A percentile compares a stretch with the other conserved stretches of the same genome.
phyloP scores from a whole-genome alignment of 2,329 filamentous ascomycete species.

The Aspergillus sp. region DNA sequence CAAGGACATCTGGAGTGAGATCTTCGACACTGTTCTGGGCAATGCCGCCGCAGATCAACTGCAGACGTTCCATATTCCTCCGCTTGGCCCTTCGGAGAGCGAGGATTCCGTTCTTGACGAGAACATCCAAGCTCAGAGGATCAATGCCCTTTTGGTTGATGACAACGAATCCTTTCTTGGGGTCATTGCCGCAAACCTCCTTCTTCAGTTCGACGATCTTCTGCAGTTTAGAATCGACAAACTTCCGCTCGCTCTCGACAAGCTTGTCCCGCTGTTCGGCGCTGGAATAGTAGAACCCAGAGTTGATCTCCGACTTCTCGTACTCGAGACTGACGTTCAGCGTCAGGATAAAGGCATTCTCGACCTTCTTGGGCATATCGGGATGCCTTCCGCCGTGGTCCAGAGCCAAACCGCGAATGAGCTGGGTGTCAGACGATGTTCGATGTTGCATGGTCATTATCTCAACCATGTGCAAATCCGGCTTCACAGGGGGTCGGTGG shows the following conservation, averaged over 20 bases:
- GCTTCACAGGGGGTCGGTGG: slow-evolving; percentile 79
- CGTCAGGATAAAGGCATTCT: slow-evolving; percentile 91
- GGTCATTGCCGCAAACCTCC: slow-evolving; percentile 85
- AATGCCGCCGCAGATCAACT: slow-evolving; percentile 82
- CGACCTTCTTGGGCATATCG: slow-evolving; percentile 93
- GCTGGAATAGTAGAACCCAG: slow-evolving; percentile 95
- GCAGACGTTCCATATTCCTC: slow-evolving; percentile 97
- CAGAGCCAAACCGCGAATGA: slow-evolving; percentile 84
- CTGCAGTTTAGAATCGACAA: slow-evolving; percentile 90
- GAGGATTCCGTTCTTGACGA: slow-evolving; percentile 96
- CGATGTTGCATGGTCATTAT: slow-evolving; percentile 99
- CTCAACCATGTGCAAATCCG: slow-evolving; percentile 97
- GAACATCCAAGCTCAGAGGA: slow-evolving; percentile 84
- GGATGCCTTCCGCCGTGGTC: slow-evolving; percentile 95
- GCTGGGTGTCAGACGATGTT: slow-evolving; percentile 86
- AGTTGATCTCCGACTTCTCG: slow-evolving; percentile 99
- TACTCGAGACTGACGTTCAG: slow-evolving; percentile 97
- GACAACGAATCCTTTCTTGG: slow-evolving; percentile 91
- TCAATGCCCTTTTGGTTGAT: slow-evolving; percentile 99
- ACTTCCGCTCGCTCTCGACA: slow-evolving; percentile 90
- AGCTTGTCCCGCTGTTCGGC: slow-evolving; percentile 96
- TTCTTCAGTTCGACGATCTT: slow-evolving; percentile 99
- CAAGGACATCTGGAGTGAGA: slow-evolving; percentile 73
- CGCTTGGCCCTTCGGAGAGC: slow-evolving; percentile 90
- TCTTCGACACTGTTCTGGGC: slow-evolving; percentile 97